A percentile compares a stretch with the other conserved stretches of the same genome.
These are phyloP conservation scores for Apophysomyces ossiformis DNA, from an alignment of 371 early-diverging fungal genomes.

Conservation along the genomic window DNA sequence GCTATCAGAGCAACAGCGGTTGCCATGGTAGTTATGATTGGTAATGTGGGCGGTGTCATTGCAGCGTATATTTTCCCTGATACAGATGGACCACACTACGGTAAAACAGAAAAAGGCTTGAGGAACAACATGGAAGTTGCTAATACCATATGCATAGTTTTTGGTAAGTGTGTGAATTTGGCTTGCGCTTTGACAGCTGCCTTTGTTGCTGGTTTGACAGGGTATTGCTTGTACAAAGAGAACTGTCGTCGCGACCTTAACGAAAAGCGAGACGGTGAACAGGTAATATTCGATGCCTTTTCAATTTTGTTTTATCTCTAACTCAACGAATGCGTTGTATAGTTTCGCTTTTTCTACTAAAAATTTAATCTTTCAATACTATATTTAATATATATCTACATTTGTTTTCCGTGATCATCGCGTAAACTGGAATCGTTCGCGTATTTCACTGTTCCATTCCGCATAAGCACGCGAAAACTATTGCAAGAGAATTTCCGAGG, in stretches of 20 bases:
- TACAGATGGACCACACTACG: conserved; percentile 27
- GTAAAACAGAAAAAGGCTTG: conserved; percentile 7
- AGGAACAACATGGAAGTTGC: too few relatives aligned
- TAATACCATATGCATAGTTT: conserved; percentile 6
- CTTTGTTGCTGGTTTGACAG: conserved; percentile 19
- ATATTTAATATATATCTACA: too few relatives aligned
- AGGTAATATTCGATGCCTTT: background rate
- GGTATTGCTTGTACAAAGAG: conserved; percentile 21
- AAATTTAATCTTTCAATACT: background rate
- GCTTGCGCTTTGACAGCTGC: conserved; percentile 19
- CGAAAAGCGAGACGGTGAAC: background rate
- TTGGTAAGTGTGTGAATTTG: conserved; percentile 27
- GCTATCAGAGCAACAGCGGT: conserved; percentile 43
- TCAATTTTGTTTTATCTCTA: background rate
- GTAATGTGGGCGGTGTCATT: conserved; percentile 41
- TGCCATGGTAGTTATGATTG: conserved; percentile 44
- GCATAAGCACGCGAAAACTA: too few relatives aligned
- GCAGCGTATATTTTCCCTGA: conserved; percentile 43
- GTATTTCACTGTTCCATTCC: too few relatives aligned
- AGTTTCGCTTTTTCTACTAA: conserved; percentile 4
- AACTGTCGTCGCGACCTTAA: conserved; percentile 12
- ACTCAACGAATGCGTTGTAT: background rate
- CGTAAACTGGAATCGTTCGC: too few relatives aligned
- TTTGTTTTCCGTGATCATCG: too few relatives aligned
- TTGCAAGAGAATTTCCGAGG: too few relatives aligned